Evolutionary conservation across 768 basidiomycete species (phyloP).

Genomic region (Lentinula lateritia): DNA sequence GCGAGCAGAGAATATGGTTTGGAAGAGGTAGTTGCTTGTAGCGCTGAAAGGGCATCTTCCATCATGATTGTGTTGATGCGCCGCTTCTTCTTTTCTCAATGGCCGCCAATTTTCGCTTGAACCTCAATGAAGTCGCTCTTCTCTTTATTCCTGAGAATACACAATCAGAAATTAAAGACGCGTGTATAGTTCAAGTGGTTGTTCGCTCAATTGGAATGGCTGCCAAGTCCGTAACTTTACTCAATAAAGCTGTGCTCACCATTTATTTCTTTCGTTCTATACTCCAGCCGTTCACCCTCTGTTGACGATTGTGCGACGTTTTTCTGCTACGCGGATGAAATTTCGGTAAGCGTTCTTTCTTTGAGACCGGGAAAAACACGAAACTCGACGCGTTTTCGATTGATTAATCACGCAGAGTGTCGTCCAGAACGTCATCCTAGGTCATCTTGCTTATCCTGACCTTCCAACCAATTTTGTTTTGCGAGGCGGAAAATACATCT

Average conservation of each 20-base stretch:
- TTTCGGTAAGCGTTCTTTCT: neutral
- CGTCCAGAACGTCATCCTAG: neutral
- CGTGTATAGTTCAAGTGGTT: slow-evolving; percentile 2
- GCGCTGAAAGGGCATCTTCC: slow-evolving; percentile 59
- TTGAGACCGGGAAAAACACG: too few species aligned
- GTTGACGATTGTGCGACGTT: slow-evolving; percentile 1
- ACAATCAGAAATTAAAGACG: neutral
- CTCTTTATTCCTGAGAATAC: neutral
- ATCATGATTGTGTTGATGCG: slow-evolving; percentile 14
- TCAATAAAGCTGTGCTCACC: neutral
- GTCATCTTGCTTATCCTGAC: neutral
- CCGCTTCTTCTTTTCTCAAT: neutral
- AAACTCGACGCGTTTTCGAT: too few species aligned
- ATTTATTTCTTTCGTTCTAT: too few species aligned
- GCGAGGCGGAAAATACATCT: neutral
- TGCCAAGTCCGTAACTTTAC: neutral
- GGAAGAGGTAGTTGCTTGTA: slow-evolving; percentile 50
- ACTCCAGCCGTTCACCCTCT: neutral
- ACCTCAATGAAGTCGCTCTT: slow-evolving; percentile 1
- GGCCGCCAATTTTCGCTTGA: neutral
- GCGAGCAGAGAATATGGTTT: slow-evolving; percentile 53
- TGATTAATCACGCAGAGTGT: neutral
- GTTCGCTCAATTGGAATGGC: neutral
- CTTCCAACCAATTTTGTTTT: neutral
- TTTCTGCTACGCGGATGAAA: slow-evolving; percentile 2